A percentile compares a stretch with the other conserved stretches of the same genome.
Evolutionary conservation across 345 rosid species (phyloP).

Genomic region (Pugionium dolabratum): DNA sequence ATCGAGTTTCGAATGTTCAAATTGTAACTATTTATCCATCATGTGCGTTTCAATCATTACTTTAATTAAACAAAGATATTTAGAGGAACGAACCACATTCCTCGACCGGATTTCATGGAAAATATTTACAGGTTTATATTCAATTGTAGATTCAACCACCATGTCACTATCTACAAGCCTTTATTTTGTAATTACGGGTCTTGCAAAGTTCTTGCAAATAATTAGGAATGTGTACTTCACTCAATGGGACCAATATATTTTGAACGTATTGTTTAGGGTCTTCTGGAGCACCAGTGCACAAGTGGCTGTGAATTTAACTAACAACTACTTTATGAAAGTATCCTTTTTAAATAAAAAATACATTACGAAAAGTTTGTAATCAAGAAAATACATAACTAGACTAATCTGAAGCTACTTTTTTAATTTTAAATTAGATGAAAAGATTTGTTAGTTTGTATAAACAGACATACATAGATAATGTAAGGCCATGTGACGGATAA

Average conservation of each 20-base stretch:
- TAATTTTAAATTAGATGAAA: not conserved
- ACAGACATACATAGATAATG: not conserved
- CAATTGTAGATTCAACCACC: too few relatives aligned
- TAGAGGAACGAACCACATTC: conserved; percentile 33
- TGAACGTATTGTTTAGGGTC: conserved; percentile 9
- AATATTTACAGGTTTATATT: conserved; percentile 1
- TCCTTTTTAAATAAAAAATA: not conserved
- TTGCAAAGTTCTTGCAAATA: conserved; percentile 12
- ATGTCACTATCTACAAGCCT: too few relatives aligned
- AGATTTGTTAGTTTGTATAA: conserved; percentile 19
- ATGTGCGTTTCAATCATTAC: conserved; percentile 26
- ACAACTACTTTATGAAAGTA: too few relatives aligned
- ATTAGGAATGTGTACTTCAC: conserved; percentile 7
- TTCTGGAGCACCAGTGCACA: conserved; percentile 1
- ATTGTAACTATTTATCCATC: conserved; percentile 23
- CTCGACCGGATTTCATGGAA: conserved; percentile 40
- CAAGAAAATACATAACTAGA: too few relatives aligned
- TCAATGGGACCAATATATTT: conserved; percentile 22
- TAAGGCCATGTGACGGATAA: conserved; percentile 43
- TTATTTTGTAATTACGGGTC: too few relatives aligned
- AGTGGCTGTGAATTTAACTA: conserved; percentile 10
- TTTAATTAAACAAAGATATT: conserved; percentile 20
- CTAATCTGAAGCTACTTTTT: too few relatives aligned
- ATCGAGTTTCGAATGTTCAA: not conserved
- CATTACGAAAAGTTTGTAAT: too few relatives aligned